Base-by-base conservation (phyloP, 208 protist species). In the Lotmaria passim region DNA sequence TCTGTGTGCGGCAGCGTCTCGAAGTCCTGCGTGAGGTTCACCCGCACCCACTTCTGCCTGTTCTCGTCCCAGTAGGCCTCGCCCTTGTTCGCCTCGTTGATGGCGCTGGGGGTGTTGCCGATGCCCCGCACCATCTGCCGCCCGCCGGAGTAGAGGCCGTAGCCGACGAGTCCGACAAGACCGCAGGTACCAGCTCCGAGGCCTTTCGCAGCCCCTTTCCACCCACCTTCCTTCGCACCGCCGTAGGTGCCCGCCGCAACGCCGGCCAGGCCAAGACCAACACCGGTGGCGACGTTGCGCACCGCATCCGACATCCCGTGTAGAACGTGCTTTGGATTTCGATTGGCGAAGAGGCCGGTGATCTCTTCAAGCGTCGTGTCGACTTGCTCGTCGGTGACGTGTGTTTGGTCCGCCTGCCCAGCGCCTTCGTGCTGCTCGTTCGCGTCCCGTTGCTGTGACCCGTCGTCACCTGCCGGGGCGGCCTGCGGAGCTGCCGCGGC, bases 51-150 rank as follows among this genome's bases (percentile, higher is more conserved):
- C n/a, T 61, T n/a, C 51, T 75, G 72, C 15, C 23, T 26, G 31
- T 47, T 62, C 57, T 72, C 80, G 75, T 89, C 81, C 85, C 87
- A 93, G 59, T 81, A 78, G 7, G 67, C 44, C 33, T 82, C 75
- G 10, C 77, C 82, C 17, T 50, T 55, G 43, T 28, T 57, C 7
- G 69, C 65, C 61, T 81, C 71, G 0, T 33, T 69, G 21, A 88
- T 51, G 2, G 87, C 85, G 17, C 75, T 46, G 3, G 50, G 58
- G 15, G 87, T 90, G 65, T 90, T 83, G 57, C 17, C 41, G 21
- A 81, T 55, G 23, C 87, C 87, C 12, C 67, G 64, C 23, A 65
- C 43, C 3, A 85, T 33, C 70, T 90, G 83, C 34, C 58, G 38
- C 21, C 48, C 75, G 3, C 84, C 83, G 10, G 71, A 52, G 38